Base-by-base conservation (phyloP, 1,284 basidiomycete genomes). In the Rhodofomes roseus region DNA sequence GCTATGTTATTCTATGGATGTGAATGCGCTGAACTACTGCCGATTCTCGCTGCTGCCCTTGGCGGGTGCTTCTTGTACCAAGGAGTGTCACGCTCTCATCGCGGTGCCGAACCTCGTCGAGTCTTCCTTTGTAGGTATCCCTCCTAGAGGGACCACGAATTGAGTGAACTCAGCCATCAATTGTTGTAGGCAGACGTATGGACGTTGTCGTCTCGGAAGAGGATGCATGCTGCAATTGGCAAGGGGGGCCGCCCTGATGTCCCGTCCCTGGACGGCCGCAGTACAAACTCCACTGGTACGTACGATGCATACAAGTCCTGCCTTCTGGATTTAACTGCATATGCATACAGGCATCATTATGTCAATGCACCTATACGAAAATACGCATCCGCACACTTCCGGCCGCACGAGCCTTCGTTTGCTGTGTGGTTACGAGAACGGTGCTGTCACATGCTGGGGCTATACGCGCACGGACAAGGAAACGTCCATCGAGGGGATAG, bases 21-120 rank as follows among this genome's bases (percentile, higher is more conserved):
- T 94, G 60, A 97, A 96, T 71, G 85, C 93, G 1, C 79, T 96
- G 63, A 96, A 96, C 71, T 96, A 91, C 70, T 96, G 94, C 73
- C 84, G 87, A 1, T 95, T 96, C 70, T 83, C 86, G 4, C 69
- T 90, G 0, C 66, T 83, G 31, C 69, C 69, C 4, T 46, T 66
- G n/a, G 54, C 63, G 7, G 57, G 58, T 34, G 56, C 54, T 18
- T 60, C 53, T n/a, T 58, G 44, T 27, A 60, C 60, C 48, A 63
- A 63, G 54, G 62, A 63, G 62, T 60, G 20, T 41, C 34, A 27
- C 22, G 86, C 84, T 0, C 71, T 92, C 51, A 71, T 96, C 44
- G 93, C 90, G 0, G 74, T 96, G 11, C 94, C 94, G 0, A 95
- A 95, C 70, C 79, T 96, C 8, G 81, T 94, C 20, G 93, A 97